Evolutionary conservation across 2,329 filamentous ascomycete genomes (phyloP), one percentile per base, ranked within the genome.

Genomic region (Epichloe scottii): DNA sequence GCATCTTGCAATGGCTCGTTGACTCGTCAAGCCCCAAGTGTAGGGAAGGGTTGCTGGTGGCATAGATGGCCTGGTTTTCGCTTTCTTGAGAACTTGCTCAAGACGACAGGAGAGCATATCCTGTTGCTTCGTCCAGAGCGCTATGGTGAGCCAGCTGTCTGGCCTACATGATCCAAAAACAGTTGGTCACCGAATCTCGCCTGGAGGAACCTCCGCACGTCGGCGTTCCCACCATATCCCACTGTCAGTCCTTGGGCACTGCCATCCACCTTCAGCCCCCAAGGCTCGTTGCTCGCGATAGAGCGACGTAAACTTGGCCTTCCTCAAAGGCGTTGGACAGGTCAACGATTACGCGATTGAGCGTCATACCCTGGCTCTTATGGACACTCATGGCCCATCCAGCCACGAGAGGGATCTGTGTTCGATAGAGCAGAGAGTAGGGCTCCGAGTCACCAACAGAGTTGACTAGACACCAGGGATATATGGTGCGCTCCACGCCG

Each of bases 381-480:
- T 85, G 81, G 2, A 82, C 75, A 0, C 74, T 84, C 58, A 83
- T 73, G 0, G 81, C 81, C 76, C 80, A 85, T 0, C 74, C 81
- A 0, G 79, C 68, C 1, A 72, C 64, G 0, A 85, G 67, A 0
- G 81, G 82, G 5, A 85, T 71, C 58, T 84, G 81, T 0, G 79
- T 80, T n/a, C 81, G 69, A 1, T 68, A 67, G 0, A 82, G 59
- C 1, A 75, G 56, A 37, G 69, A 73, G 54, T 73, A 74, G 0
- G 76, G 75, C 47, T 60, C 19, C 2, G 65, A 60, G 40, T 71
- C 64, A 2, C 76, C 76, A 0, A 77, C 55, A 49, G 75, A 66
- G 17, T 66, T 70, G 30, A 76, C 62, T 10, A 69, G 67, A 58
- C 76, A 81, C 12, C 75, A 68, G 0, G 79, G 71, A 37, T 68